Evolutionary conservation across 2,329 filamentous ascomycete species (phyloP).

Genomic region (Metarhizium album): DNA sequence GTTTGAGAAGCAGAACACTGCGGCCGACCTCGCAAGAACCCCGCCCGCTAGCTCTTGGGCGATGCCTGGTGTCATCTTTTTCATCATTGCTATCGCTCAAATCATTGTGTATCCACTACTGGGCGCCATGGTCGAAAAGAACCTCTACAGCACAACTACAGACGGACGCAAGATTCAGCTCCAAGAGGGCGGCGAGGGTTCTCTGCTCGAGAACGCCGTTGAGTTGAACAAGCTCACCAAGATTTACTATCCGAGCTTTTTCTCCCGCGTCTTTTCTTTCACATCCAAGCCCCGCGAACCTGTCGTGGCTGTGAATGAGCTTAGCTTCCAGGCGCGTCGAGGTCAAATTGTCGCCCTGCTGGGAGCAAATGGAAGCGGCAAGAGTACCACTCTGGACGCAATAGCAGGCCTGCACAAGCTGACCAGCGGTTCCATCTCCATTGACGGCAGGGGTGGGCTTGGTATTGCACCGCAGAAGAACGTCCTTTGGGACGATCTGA

Average conservation of each 20-base stretch:
- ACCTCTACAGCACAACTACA: conserved; percentile 64
- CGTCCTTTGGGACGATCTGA: conserved; percentile 83
- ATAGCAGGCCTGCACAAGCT: conserved; percentile 74
- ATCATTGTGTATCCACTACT: conserved; percentile 68
- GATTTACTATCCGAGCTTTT: conserved; percentile 56
- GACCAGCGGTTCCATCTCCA: conserved; percentile 64
- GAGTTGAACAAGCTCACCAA: conserved; percentile 67
- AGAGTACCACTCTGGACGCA: conserved; percentile 79
- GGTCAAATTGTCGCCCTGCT: conserved; percentile 81
- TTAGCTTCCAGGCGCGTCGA: conserved; percentile 59
- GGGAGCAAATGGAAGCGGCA: conserved; percentile 83
- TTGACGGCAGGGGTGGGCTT: conserved; percentile 68
- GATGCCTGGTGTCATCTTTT: conserved; percentile 64
- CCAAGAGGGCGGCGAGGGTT: conserved; percentile 14
- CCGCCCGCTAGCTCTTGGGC: conserved; percentile 58
- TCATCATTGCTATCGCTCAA: conserved; percentile 67
- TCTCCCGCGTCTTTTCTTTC: conserved; percentile 39
- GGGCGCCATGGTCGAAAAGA: conserved; percentile 62
- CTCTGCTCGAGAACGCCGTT: conserved; percentile 43
- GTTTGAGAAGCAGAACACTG: conserved; percentile 53
- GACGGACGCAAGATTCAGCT: conserved; percentile 44
- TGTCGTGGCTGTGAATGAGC: conserved; percentile 67
- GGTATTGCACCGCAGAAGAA: conserved; percentile 91
- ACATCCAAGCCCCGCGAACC: conserved; percentile 36
- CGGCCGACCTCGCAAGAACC: conserved; percentile 48